phyloP scores from a whole-genome alignment of 805 yeast genomes.

The Sugiyamaella smithiae region DNA sequence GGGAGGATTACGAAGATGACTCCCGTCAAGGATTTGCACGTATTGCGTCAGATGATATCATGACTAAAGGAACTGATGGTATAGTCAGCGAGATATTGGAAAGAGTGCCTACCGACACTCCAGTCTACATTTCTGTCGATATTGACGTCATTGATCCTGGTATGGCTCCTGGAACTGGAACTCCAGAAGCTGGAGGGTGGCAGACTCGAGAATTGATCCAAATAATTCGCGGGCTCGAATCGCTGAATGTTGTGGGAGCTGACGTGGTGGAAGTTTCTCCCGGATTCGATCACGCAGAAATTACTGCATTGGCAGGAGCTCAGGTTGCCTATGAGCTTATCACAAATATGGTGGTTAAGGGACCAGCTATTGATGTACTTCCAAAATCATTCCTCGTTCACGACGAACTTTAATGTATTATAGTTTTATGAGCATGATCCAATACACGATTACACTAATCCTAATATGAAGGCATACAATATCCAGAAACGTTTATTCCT shows the following conservation, averaged over 20 bases:
- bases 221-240: conserved; percentile 57
- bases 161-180: conserved; percentile 75
- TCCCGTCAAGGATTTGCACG: conserved; percentile 65
- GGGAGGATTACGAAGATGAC: conserved; percentile 65
- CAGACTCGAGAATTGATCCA: conserved; percentile 61
- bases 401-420: conserved; percentile 24
- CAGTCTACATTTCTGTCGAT: conserved; percentile 77
- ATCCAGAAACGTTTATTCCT: not conserved
- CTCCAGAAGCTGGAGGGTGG: conserved; percentile 76
- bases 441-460: too few relatives aligned
- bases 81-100: conserved; percentile 53
- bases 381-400: conserved; percentile 16
- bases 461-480: too few relatives aligned
- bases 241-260: conserved; percentile 64
- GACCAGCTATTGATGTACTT: conserved; percentile 27
- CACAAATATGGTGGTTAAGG: conserved; percentile 71
- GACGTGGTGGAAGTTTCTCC: conserved; percentile 76
- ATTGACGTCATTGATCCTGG: conserved; percentile 71
- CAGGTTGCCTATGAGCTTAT: conserved; percentile 65
- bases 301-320: conserved; percentile 63
- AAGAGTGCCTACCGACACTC: conserved; percentile 58
- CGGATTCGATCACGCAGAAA: conserved; percentile 58
- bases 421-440: not conserved
- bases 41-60: conserved; percentile 69
- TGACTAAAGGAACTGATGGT: conserved; percentile 60